These are phyloP conservation scores for Xylaria sp. DNA, from an alignment of 2,329 filamentous ascomycete genomes.

Conservation along the genomic window DNA sequence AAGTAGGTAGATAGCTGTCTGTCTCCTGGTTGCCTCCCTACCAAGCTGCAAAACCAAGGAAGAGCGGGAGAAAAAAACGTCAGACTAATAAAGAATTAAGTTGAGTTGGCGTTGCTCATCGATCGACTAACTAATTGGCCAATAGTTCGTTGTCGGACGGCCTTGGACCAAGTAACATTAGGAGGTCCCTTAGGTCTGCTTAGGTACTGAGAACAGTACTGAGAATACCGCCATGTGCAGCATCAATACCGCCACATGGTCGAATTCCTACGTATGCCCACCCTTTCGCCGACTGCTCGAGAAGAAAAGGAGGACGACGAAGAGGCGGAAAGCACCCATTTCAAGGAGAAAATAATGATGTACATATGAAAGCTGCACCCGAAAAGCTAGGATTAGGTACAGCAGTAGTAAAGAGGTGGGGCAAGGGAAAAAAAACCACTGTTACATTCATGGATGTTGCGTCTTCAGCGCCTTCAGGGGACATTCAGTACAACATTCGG, in stretches of 20 bases:
- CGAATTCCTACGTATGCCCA: conserved; percentile 18
- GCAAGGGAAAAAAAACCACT: neutral
- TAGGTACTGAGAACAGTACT: neutral
- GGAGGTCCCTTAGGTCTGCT: neutral
- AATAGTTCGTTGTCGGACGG: conserved; percentile 6
- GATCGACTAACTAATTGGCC: conserved; percentile 20
- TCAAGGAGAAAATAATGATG: conserved; percentile 23
- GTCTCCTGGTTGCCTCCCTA: too few relatives aligned
- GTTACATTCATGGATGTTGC: conserved; percentile 2
- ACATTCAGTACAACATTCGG: neutral
- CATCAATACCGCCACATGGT: conserved; percentile 15
- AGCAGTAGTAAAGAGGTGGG: conserved; percentile 16
- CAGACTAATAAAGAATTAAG: conserved; percentile 28
- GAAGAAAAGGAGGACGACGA: conserved; percentile 17
- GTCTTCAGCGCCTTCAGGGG: neutral
- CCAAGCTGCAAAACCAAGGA: neutral
- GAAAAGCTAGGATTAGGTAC: neutral
- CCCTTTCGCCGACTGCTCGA: conserved; percentile 18
- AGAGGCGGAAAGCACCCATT: conserved; percentile 11
- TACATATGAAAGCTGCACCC: conserved; percentile 1
- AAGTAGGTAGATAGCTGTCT: too few relatives aligned
- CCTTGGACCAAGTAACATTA: conserved; percentile 10
- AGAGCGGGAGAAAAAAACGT: conserved; percentile 16
- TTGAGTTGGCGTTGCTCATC: conserved; percentile 25
- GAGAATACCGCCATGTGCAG: conserved; percentile 21